Conservation (phyloP, 495 filamentous ascomycete genomes). For the Chaetomium fimeti region DNA sequence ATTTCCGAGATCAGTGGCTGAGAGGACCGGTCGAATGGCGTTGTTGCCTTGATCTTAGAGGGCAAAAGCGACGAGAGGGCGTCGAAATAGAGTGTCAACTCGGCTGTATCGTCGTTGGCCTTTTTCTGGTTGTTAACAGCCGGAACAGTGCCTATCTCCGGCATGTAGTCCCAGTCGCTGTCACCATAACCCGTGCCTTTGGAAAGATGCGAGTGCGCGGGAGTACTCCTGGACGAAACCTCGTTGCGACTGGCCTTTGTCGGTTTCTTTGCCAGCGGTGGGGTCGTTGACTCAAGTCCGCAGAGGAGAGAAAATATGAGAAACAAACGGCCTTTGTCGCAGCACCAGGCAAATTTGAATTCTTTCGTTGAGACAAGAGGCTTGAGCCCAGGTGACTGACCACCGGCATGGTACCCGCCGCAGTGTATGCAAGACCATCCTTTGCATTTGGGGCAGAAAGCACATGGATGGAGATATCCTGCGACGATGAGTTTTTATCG, state of each 20-base stretch:
- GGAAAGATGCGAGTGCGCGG: conserved; percentile 18
- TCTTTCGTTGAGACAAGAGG: conserved; percentile 1
- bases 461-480: conserved; percentile 25
- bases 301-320: conserved; percentile 39
- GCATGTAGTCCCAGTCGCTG: background rate
- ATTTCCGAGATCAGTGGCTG: conserved; percentile 29
- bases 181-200: conserved; percentile 32
- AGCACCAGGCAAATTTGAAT: conserved; percentile 36
- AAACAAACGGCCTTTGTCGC: conserved; percentile 33
- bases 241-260: background rate
- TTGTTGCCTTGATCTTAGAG: background rate
- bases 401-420: background rate
- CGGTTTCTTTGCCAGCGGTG: background rate
- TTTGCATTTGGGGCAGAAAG: conserved; percentile 22
- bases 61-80: conserved; percentile 26
- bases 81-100: conserved; percentile 19
- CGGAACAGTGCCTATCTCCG: too few species aligned
- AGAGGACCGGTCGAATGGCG: conserved; percentile 21
- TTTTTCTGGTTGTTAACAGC: background rate
- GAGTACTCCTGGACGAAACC: background rate
- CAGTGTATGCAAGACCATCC: conserved; percentile 15
- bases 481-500: background rate
- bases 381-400: background rate
- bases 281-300: conserved; percentile 24
- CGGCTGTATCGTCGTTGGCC: background rate